Base-by-base conservation (phyloP, 257 asterid genomes). In the Solanum sejunctum region DNA sequence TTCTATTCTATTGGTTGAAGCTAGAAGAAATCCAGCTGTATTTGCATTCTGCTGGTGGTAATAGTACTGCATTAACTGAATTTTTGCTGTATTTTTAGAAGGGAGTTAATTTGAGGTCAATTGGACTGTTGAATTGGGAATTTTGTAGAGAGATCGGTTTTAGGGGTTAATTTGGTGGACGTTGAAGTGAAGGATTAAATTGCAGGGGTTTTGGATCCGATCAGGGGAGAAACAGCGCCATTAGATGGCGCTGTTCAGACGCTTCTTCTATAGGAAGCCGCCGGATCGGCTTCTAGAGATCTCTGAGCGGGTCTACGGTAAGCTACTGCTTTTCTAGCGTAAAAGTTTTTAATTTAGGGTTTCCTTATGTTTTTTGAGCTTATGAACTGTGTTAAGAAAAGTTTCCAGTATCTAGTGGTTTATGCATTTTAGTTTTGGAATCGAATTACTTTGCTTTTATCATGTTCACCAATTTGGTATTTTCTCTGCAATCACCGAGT, bases 261-360 rank as follows among this genome's bases (percentile, higher is more conserved):
- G 99, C 69, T 94, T 97, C 95, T 97, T 97, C 86, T 94, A 97
- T 84, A 87, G 98, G 91, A 97, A 97, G 95, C 99, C 99, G 71
- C 99, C 99, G 58, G 99, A 97, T 92, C 97, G 99, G 91, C 99
- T 97, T 88, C 97, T 97, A 26, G 99, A 97, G 93, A 97, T 97
- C 89, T 95, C 98, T 55, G 99, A 97, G 89, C 90, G 99, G 92
- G 99, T 97, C 83, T 97, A 95, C 64, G 99, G 99, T 97, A 93
- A 56, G 97, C 2, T 58, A 41, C 81, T 57, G 71, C 49, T 58
- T 77, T 58, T 61, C 60, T 87, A 85, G 69, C 39, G 87, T 60
- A 3, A 28, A 28, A 49, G 32, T 66, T n/a, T 83, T 1, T 23
- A 57, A 32, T 11, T 32, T 61, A 49, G 73, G 26, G 81, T 16